phyloP scores from a whole-genome alignment of 805 yeast species.

The Kluyveromyces aestuarii region DNA sequence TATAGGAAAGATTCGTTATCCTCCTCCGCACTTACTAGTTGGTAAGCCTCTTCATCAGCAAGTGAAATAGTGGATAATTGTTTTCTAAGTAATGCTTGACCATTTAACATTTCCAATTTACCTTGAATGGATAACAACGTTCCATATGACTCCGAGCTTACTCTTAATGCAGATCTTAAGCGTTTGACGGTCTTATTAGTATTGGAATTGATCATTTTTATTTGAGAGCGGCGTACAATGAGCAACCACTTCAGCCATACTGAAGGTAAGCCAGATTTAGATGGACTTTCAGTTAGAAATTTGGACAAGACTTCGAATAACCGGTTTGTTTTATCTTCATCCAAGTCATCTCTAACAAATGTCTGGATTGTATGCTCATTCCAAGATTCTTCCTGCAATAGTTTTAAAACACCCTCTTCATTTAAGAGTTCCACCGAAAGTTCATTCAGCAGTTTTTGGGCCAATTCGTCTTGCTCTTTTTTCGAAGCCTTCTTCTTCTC shows the following conservation, averaged over 20 bases:
- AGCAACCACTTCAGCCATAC: constrained; percentile 78
- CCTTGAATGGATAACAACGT: constrained; percentile 77
- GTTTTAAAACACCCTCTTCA: constrained; percentile 22
- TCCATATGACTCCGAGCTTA: constrained; percentile 54
- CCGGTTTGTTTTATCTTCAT: constrained; percentile 32
- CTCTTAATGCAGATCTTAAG: constrained; percentile 47
- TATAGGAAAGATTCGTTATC: constrained; percentile 34
- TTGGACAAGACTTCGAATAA: constrained; percentile 41
- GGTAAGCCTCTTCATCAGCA: constrained; percentile 20
- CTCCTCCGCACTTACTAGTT: constrained; percentile 28
- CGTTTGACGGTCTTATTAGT: constrained; percentile 37
- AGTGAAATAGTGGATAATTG: constrained; percentile 35
- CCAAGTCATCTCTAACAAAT: constrained; percentile 29
- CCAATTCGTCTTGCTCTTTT: constrained; percentile 22
- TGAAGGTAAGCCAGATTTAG: constrained; percentile 7
- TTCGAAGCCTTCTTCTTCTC: constrained; percentile 12
- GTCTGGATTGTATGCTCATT: constrained; percentile 20
- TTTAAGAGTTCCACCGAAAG: constrained; percentile 13
- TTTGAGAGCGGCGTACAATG: constrained; percentile 47
- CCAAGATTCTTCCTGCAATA: constrained; percentile 19
- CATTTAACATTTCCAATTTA: constrained; percentile 61
- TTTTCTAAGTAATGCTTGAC: constrained; percentile 65
- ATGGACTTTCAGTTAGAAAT: constrained; percentile 32
- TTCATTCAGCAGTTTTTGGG: constrained; percentile 20
- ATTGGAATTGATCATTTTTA: constrained; percentile 9